Percentiles rank a stretch among this genome's conserved stretches.
These are phyloP conservation scores for Podaxis mareebaensis DNA, from an alignment of 768 basidiomycete genomes.

Conservation along the genomic window DNA sequence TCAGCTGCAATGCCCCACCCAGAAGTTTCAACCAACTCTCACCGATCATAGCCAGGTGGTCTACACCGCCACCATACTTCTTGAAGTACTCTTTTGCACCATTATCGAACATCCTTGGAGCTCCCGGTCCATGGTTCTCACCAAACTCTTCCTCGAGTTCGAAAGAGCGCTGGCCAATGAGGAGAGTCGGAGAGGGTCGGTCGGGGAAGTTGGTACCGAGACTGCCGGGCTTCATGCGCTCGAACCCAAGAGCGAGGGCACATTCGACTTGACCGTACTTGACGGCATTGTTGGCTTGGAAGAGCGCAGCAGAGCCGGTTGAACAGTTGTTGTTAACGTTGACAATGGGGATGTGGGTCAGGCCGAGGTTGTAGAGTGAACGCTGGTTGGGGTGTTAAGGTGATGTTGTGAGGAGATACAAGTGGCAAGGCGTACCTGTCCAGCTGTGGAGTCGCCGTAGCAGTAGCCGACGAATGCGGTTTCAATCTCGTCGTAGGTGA, in stretches of 20 bases:
- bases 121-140: constrained; percentile 65
- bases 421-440: constrained; percentile 49
- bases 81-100: constrained; percentile 76
- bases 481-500: constrained; percentile 77
- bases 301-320: constrained; percentile 78
- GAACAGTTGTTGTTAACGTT: constrained; percentile 91
- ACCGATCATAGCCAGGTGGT: constrained; percentile 80
- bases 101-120: constrained; percentile 76
- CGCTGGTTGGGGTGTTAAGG: constrained; percentile 41
- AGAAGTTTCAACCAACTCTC: constrained; percentile 18
- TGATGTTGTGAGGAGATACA: background rate
- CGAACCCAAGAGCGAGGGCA: constrained; percentile 82
- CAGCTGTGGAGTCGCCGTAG: constrained; percentile 78
- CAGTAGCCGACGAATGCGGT: constrained; percentile 77
- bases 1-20: background rate
- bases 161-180: constrained; percentile 42
- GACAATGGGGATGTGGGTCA: constrained; percentile 81
- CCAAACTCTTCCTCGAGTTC: constrained; percentile 57
- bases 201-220: constrained; percentile 66
- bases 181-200: constrained; percentile 45
- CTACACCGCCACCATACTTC: constrained; percentile 67
- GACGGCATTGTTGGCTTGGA: constrained; percentile 69
- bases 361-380: constrained; percentile 78
- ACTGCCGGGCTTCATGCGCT: constrained; percentile 79
- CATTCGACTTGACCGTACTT: constrained; percentile 73